Evolutionary conservation across 2,329 filamentous ascomycete species (phyloP), one percentile per base, ranked within the genome.

Genomic region (Colletotrichum sp.): DNA sequence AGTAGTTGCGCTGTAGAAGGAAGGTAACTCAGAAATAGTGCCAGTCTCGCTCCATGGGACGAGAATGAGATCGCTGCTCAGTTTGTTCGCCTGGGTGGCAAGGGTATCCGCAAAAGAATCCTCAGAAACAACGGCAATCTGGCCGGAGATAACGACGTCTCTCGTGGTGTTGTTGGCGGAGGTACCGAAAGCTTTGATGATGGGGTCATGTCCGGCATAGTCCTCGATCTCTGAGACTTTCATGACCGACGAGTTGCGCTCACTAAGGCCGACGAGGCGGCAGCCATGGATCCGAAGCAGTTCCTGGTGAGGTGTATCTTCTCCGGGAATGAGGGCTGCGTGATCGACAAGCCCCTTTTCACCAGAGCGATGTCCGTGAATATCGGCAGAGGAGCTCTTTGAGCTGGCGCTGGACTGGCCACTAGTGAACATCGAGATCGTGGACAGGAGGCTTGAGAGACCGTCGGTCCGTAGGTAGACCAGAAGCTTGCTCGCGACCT

Each of bases 211-310:
- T 15, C 89, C 86, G 25, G 90, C 89, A 77, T 91, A 87, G 65
- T 95, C 93, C 63, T 94, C 93, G 12, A 92, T 88, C 80, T 95
- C 94, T 0, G 94, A 92, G 6, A 96, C 94, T 80, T 94, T 92
- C 95, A 97, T 98, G 77, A 96, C 95, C 30, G 94, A 94, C 2
- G 95, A 97, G 25, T 94, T 93, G 88, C 95, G 94, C 80, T 97
- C 94, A 0, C 94, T 96, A 15, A 97, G 89, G 80, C 96, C 94
- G 64, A 95, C 85, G 27, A 98, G 88, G 22, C 94, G 92, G n/a
- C 96, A 85, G 57, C 94, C 95, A 79, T 96, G 94, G 0, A 95
- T 92, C 95, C 93, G 81, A 94, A 90, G 2, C 96, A 88, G 1
- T 91, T 90, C 11, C 87, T 82, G 69, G 80, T 79, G 44, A 77